Percentiles rank a stretch among this genome's conserved stretches.
phyloP scores from a whole-genome alignment of 225 moss, liverwort and hornwort genomes.

The Marchantia paleacea region DNA sequence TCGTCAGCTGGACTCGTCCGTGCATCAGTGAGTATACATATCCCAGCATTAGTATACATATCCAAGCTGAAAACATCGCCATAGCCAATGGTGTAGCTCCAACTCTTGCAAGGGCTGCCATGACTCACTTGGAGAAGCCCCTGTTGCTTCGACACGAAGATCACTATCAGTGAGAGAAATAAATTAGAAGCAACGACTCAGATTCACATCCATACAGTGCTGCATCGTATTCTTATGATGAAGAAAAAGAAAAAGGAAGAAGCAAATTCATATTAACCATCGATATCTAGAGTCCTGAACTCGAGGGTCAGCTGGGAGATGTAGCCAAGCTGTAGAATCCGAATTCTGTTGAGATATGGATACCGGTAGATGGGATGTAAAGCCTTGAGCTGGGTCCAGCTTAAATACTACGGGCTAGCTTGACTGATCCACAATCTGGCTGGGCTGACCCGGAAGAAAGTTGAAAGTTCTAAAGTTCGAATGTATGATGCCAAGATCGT shows the following conservation, averaged over 20 bases:
- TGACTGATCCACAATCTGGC: background rate
- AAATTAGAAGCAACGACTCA: too few relatives aligned
- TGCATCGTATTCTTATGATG: too few relatives aligned
- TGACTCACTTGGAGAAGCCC: background rate
- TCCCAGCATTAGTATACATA: background rate
- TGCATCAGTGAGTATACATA: background rate
- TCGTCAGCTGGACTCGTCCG: background rate
- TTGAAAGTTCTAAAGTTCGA: background rate
- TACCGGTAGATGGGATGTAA: slow-evolving; percentile 3
- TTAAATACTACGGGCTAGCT: slow-evolving; percentile 13
- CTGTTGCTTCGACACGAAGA: background rate
- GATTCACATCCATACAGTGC: background rate
- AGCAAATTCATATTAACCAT: background rate
- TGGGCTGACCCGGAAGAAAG: too few relatives aligned
- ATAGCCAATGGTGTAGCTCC: background rate
- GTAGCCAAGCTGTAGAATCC: slow-evolving; percentile 6
- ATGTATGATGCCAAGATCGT: background rate
- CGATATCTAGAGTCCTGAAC: background rate
- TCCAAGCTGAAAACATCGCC: background rate
- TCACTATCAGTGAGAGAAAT: background rate
- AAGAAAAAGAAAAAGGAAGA: background rate
- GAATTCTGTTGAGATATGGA: background rate
- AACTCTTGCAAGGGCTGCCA: slow-evolving; percentile 2
- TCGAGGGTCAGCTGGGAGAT: background rate
- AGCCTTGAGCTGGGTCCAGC: background rate